These are phyloP conservation scores for Ziziphus jujuba DNA, from an alignment of 306 rosid genomes.

Conservation along the genomic window DNA sequence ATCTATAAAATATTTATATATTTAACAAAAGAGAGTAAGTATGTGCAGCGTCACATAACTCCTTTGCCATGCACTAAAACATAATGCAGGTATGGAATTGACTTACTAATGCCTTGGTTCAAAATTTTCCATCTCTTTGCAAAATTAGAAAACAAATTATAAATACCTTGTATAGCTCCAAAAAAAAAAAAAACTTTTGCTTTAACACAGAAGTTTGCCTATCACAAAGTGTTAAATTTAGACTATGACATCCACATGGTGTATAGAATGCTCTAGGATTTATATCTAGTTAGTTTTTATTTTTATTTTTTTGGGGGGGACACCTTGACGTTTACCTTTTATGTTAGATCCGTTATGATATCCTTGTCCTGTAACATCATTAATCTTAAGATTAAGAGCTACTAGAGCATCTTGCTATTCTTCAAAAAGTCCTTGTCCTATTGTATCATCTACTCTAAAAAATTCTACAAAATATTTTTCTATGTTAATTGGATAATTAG, in stretches of 20 bases:
- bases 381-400: neutral
- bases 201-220: neutral
- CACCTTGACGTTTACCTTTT: neutral
- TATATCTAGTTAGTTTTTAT: neutral
- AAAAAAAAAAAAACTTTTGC: neutral
- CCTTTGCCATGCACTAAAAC: too few species aligned
- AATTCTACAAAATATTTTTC: neutral
- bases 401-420: neutral
- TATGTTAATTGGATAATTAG: neutral
- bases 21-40: too few species aligned
- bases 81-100: too few species aligned
- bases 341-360: neutral
- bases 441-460: neutral
- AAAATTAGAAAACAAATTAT: neutral
- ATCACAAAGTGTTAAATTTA: neutral
- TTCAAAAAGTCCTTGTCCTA: neutral
- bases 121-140: neutral
- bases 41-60: too few species aligned
- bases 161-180: neutral
- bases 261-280: conserved; percentile 1
- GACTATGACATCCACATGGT: conserved; percentile 5
- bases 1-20: too few species aligned
- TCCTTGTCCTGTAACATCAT: neutral
- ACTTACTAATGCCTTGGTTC: too few species aligned
- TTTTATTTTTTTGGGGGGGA: too few species aligned